phyloP scores from a whole-genome alignment of 1,284 basidiomycete species.

The Mycena sp. region DNA sequence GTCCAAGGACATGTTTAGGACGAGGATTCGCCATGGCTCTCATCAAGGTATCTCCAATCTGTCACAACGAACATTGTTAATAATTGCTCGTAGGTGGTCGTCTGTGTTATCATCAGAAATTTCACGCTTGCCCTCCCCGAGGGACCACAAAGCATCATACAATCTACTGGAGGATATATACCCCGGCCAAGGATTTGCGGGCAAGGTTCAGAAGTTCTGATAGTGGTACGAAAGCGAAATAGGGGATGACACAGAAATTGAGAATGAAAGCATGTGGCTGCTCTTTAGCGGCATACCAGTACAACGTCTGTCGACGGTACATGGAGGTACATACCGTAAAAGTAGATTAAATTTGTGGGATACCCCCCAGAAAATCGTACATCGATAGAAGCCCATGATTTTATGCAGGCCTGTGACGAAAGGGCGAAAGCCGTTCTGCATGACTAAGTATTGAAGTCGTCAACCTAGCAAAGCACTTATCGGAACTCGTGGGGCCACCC shows the following conservation, averaged over 20 bases:
- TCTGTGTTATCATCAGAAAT: slow-evolving; percentile 49
- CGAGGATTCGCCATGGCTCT: slow-evolving; percentile 50
- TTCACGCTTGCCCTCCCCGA: slow-evolving; percentile 51
- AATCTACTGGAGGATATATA: not conserved
- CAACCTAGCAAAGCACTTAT: not conserved
- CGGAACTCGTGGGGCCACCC: slow-evolving; percentile 25
- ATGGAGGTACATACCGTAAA: slow-evolving; percentile 15
- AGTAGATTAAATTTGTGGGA: slow-evolving; percentile 24
- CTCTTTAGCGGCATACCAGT: too few species aligned
- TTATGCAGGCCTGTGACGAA: slow-evolving; percentile 17
- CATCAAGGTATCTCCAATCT: slow-evolving; percentile 47
- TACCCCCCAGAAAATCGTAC: slow-evolving; percentile 26
- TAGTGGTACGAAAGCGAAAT: slow-evolving; percentile 13
- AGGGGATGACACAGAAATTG: too few species aligned
- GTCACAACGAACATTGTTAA: not conserved
- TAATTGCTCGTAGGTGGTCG: slow-evolving; percentile 40
- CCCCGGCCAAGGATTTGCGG: slow-evolving; percentile 4
- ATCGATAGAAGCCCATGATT: slow-evolving; percentile 26
- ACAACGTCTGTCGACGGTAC: slow-evolving; percentile 20
- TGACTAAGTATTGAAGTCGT: not conserved
- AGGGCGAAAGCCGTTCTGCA: slow-evolving; percentile 25
- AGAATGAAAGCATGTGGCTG: too few species aligned
- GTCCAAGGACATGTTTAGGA: slow-evolving; percentile 53
- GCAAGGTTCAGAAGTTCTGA: slow-evolving; percentile 9
- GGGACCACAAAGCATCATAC: slow-evolving; percentile 35